phyloP scores from a whole-genome alignment of 495 filamentous ascomycete species.

The Evernia prunastri region DNA sequence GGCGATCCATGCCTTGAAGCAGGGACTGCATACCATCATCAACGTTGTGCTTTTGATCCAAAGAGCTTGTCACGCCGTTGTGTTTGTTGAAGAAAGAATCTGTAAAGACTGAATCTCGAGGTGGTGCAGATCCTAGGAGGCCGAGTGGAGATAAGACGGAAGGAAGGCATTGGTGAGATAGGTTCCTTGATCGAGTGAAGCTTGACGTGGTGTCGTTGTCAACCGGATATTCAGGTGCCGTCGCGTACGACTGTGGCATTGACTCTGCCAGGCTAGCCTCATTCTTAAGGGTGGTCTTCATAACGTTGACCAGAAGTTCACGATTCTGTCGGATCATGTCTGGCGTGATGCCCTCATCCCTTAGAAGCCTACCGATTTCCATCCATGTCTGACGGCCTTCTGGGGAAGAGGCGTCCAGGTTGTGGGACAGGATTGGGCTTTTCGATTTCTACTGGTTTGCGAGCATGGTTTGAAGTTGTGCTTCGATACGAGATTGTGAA shows the following conservation, averaged over 20 bases:
- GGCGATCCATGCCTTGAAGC: conserved; percentile 6
- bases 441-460: conserved; percentile 6
- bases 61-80: not conserved
- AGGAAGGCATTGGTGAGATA: not conserved
- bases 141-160: not conserved
- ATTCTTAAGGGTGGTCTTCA: conserved; percentile 11
- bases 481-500: conserved; percentile 14
- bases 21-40: conserved; percentile 11
- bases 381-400: conserved; percentile 23
- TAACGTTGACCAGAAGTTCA: conserved; percentile 3
- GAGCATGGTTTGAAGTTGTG: conserved; percentile 12
- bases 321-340: conserved; percentile 9
- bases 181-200: not conserved
- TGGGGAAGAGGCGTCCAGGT: conserved; percentile 20
- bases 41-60: conserved; percentile 8
- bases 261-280: not conserved
- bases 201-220: not conserved
- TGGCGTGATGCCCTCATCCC: conserved; percentile 17
- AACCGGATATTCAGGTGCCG: not conserved
- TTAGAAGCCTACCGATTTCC: conserved; percentile 16
- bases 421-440: conserved; percentile 1
- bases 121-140: conserved; percentile 14
- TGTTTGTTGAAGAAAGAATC: not conserved
- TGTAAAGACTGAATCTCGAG: conserved; percentile 1
- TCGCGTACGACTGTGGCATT: conserved; percentile 6